Conservation (phyloP, 495 filamentous ascomycete genomes). For the Astrocystis sublimbata region DNA sequence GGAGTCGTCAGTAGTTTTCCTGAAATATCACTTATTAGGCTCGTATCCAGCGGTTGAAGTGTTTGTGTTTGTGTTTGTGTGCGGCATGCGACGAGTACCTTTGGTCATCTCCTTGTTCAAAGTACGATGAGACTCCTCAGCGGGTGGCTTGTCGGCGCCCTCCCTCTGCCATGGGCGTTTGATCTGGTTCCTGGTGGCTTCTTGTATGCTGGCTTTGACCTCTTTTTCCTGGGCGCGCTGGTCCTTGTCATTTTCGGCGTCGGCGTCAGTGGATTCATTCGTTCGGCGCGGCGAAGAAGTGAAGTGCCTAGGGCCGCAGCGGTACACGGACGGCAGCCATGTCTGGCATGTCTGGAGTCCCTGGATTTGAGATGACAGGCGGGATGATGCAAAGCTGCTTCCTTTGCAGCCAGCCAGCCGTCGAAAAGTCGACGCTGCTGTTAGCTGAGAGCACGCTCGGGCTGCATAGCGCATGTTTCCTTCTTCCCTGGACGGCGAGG, state of each 20-base stretch:
- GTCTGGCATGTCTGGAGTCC: not conserved
- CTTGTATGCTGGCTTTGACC: conserved; percentile 34
- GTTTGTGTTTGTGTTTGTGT: no score
- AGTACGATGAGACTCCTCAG: conserved; percentile 37
- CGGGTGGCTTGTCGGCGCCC: conserved; percentile 59
- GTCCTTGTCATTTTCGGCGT: conserved; percentile 40
- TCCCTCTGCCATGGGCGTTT: conserved; percentile 70
- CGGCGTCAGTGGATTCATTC: conserved; percentile 21
- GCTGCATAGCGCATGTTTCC: conserved; percentile 34
- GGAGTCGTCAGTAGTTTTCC: conserved; percentile 91
- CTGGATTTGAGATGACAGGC: not conserved
- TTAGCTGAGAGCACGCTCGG: conserved; percentile 29
- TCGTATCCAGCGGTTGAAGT: not conserved
- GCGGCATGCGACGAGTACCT: conserved; percentile 48
- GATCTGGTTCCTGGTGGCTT: conserved; percentile 34
- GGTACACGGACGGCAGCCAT: not conserved
- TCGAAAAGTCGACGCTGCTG: conserved; percentile 22
- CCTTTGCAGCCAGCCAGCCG: conserved; percentile 18
- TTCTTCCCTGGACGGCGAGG: not conserved
- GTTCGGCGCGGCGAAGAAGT: conserved; percentile 7
- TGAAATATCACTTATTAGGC: conserved; percentile 31
- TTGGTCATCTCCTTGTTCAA: conserved; percentile 60
- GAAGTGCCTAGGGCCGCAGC: not conserved
- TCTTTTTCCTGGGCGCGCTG: conserved; percentile 42
- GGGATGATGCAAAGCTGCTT: not conserved